A percentile compares a stretch with the other conserved stretches of the same genome.
Conservation (phyloP, 2,329 filamentous ascomycete genomes). For the Alternaria atra region DNA sequence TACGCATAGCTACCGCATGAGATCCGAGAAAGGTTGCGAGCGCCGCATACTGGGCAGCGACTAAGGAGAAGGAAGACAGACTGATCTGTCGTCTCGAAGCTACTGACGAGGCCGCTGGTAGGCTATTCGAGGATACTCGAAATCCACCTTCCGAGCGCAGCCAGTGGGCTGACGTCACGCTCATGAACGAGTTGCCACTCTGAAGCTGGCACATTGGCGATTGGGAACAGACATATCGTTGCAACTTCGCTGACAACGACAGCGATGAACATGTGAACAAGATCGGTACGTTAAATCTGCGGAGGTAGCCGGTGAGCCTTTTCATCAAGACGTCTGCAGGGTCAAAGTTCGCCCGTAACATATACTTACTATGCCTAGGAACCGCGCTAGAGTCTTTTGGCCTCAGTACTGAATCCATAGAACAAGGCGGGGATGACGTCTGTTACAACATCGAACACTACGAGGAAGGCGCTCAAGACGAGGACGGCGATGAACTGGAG, state of each 20-base stretch:
- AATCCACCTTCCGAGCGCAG: neutral
- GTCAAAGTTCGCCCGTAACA: neutral
- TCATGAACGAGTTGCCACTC: neutral
- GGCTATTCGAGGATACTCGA: neutral
- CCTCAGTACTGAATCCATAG: conserved; percentile 1
- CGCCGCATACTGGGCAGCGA: neutral
- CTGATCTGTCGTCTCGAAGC: neutral
- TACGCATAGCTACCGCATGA: neutral
- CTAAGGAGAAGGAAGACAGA: neutral
- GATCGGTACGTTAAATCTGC: neutral
- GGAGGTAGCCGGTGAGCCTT: neutral
- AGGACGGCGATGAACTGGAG: neutral
- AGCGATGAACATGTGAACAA: neutral
- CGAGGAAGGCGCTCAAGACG: conserved; percentile 8
- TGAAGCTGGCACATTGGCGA: neutral
- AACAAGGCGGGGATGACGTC: conserved; percentile 14
- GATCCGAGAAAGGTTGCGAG: neutral
- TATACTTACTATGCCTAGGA: neutral
- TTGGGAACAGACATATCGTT: neutral
- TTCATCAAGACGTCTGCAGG: neutral
- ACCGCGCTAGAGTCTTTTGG: conserved; percentile 8
- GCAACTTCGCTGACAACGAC: conserved; percentile 8
- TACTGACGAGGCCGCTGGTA: neutral
- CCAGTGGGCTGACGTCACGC: neutral
- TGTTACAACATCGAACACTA: conserved; percentile 19